phyloP scores from a whole-genome alignment of 768 basidiomycete genomes.

The Leucosporidium scottii region DNA sequence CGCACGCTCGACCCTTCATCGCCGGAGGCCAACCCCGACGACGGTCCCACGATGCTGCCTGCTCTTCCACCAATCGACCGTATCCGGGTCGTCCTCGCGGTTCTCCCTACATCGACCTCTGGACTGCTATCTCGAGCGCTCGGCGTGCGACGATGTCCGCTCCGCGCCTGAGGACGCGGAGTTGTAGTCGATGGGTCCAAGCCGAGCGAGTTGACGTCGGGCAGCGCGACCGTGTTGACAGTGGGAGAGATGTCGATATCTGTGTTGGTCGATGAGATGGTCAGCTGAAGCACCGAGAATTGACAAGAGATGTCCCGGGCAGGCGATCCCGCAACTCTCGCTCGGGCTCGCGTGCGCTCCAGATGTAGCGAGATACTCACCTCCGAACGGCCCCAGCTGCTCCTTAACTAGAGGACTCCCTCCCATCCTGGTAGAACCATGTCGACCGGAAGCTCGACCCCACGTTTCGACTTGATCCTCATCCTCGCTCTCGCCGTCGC shows the following conservation, averaged over 20 bases:
- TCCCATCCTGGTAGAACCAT: background rate
- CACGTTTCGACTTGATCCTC: slow-evolving; percentile 2
- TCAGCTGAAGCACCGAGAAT: no score
- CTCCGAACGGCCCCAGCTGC: slow-evolving; percentile 14
- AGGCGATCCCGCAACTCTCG: background rate
- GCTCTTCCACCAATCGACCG: slow-evolving; percentile 16
- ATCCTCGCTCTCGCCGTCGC: slow-evolving; percentile 27
- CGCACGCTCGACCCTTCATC: background rate
- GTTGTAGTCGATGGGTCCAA: slow-evolving; percentile 3
- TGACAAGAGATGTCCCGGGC: background rate
- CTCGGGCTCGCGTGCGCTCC: background rate
- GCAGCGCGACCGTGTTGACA: background rate
- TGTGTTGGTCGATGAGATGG: background rate
- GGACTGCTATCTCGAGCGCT: slow-evolving; percentile 15
- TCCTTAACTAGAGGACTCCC: background rate
- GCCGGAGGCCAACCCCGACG: background rate
- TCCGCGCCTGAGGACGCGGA: slow-evolving; percentile 12
- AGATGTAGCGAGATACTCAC: slow-evolving; percentile 1
- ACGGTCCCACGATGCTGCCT: slow-evolving; percentile 8
- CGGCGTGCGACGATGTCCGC: background rate
- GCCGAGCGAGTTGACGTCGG: background rate
- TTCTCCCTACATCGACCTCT: slow-evolving; percentile 11
- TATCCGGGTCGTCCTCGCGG: slow-evolving; percentile 7
- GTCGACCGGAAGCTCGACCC: background rate
- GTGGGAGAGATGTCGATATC: slow-evolving; percentile 30